phyloP scores from a whole-genome alignment of 768 basidiomycete species.

The Imleria badia region DNA sequence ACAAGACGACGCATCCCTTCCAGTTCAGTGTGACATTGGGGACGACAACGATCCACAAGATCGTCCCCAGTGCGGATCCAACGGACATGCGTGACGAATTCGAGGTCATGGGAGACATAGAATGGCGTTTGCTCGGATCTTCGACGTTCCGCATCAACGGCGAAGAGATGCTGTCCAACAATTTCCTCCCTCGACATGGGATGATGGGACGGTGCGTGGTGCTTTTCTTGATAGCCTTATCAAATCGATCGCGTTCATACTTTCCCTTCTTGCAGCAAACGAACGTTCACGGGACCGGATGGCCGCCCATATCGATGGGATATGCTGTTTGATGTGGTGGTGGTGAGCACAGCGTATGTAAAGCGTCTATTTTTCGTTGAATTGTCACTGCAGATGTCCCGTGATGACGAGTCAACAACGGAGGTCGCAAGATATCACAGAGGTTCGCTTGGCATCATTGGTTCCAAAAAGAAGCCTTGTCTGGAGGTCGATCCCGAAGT shows the following conservation, averaged over 20 bases:
- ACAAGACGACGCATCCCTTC: conserved; percentile 21
- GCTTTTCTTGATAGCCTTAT: background rate
- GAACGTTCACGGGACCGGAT: conserved; percentile 33
- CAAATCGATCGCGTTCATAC: background rate
- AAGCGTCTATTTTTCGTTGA: background rate
- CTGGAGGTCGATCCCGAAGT: conserved; percentile 19
- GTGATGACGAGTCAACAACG: conserved; percentile 9
- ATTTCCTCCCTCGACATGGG: conserved; percentile 23
- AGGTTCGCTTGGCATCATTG: conserved; percentile 17
- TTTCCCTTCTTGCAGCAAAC: conserved; percentile 3
- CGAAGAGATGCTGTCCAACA: conserved; percentile 21
- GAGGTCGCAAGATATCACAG: conserved; percentile 20
- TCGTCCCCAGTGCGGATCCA: conserved; percentile 15
- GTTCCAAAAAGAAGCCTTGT: conserved; percentile 5
- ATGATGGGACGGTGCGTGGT: conserved; percentile 13
- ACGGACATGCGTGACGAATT: conserved; percentile 28
- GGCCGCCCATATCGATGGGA: conserved; percentile 34
- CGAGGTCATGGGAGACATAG: conserved; percentile 33
- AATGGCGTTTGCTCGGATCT: conserved; percentile 27
- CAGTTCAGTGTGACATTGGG: background rate
- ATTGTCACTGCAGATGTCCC: conserved; percentile 9
- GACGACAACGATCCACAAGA: conserved; percentile 23
- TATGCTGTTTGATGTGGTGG: conserved; percentile 11
- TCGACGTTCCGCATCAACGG: conserved; percentile 32
- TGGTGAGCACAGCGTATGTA: background rate